Evolutionary conservation across 2,329 filamentous ascomycete species (phyloP).

Genomic region (Trichoderma gracile): DNA sequence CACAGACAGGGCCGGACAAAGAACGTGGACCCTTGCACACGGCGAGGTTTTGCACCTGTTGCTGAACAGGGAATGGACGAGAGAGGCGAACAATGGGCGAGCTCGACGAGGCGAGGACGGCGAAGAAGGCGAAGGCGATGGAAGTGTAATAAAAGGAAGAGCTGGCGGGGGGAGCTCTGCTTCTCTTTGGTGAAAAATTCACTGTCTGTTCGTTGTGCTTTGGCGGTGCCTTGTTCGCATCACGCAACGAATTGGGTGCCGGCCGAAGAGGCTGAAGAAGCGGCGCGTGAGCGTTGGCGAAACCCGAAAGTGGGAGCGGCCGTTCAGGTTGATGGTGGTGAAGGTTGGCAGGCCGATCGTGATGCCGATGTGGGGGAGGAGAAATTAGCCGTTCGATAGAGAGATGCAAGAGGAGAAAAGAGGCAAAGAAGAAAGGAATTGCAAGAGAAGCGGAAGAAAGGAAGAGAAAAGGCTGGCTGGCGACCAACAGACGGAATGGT

Average conservation of each 20-base stretch:
- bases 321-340: neutral
- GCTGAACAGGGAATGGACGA: too few species aligned
- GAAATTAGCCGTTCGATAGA: neutral
- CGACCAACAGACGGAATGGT: neutral
- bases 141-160: neutral
- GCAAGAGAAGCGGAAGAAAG: neutral
- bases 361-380: neutral
- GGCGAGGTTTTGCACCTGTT: neutral
- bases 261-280: slow-evolving; percentile 3
- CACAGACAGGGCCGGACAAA: neutral
- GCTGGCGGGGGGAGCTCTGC: neutral
- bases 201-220: neutral
- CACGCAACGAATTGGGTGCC: slow-evolving; percentile 21
- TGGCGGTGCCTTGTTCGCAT: slow-evolving; percentile 11
- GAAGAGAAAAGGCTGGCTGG: neutral
- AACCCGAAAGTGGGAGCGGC: neutral
- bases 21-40: slow-evolving; percentile 11
- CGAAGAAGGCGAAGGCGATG: neutral
- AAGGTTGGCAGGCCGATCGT: neutral
- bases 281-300: slow-evolving; percentile 16
- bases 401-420: neutral
- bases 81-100: too few species aligned
- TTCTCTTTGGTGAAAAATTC: neutral
- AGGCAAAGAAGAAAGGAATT: neutral
- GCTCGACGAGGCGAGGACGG: neutral